Evolutionary conservation across 768 basidiomycete species (phyloP).

Genomic region (Boletus coccyginus): DNA sequence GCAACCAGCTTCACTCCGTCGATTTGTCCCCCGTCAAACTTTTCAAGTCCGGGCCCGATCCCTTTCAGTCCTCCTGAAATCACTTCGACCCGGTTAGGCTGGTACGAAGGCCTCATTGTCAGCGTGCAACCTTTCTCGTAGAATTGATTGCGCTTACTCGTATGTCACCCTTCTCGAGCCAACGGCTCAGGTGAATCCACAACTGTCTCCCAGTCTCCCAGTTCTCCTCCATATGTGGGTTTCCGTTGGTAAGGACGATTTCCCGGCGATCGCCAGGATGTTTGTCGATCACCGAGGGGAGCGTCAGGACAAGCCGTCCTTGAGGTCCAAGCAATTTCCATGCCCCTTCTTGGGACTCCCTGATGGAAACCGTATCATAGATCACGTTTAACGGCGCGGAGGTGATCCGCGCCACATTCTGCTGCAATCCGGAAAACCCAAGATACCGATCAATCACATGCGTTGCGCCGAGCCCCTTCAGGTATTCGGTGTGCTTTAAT

Average conservation of each 20-base stretch:
- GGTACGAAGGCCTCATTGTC: not conserved
- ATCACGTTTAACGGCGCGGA: conserved; percentile 33
- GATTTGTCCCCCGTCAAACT: conserved; percentile 39
- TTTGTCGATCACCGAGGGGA: conserved; percentile 32
- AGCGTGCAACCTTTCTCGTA: not conserved
- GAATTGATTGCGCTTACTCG: conserved; percentile 17
- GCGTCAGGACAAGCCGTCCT: conserved; percentile 36
- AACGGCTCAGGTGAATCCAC: conserved; percentile 26
- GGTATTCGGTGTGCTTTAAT: conserved; percentile 34
- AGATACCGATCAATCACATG: conserved; percentile 35
- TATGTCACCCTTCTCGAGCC: conserved; percentile 34
- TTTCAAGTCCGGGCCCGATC: conserved; percentile 40
- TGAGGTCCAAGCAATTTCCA: conserved; percentile 36
- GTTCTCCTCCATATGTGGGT: conserved; percentile 33
- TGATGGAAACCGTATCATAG: conserved; percentile 38
- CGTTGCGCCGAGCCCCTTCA: conserved; percentile 34
- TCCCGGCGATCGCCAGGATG: conserved; percentile 26
- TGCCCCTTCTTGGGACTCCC: conserved; percentile 39
- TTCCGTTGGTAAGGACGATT: conserved; percentile 32
- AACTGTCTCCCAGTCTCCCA: conserved; percentile 33
- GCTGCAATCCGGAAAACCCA: conserved; percentile 28
- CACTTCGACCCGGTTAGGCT: conserved; percentile 46
- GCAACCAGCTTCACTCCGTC: conserved; percentile 45
- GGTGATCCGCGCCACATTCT: conserved; percentile 37
- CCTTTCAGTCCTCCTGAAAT: conserved; percentile 42